Base-by-base conservation (phyloP, 2,329 filamentous ascomycete species). In the Seiridium cupressi region DNA sequence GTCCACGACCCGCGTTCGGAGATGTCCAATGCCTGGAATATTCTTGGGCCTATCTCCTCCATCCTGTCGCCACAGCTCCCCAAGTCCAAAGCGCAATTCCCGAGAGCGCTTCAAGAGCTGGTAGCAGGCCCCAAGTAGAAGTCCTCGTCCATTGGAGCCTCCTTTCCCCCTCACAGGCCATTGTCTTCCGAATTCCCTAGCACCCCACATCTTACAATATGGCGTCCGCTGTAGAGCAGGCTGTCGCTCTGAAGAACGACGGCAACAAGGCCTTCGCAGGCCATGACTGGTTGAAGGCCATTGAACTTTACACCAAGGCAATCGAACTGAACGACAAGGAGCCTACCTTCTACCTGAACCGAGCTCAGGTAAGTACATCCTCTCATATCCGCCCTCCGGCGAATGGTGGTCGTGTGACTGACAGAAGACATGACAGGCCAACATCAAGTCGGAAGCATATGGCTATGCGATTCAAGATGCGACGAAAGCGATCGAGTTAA, bases 391-490 rank as follows among this genome's bases (percentile, higher is more conserved):
- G 46, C 31, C 44, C 67, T 65, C 63, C 66, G 66, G 51, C 18
- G 44, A 32, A 51, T 71, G 71, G 18, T 26, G 18, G 70, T 79
- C 76, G 76, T 74, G 75, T 81, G 77, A 80, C 81, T 83, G 62
- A 84, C 72, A 54, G 36, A 47, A n/a, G 32, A 57, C 57, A 31
- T 34, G 59, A 26, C 70, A 97, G 92, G 92, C 92, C 65, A 85
- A 99, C 74, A 94, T 99, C 76, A 98, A 97, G 79, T 89, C 94
- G 44, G 95, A 99, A 76, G 88, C 94, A 26, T 98, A 93, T 73
- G 95, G 95, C 44, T 96, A 94, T 78, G 93, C 95, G 32, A 90
- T 98, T 68, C 83, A 88, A 57, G 95, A 99, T 77, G 92, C 94
- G 38, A 91, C 90, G 57, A 96, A 91, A 76, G 95, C 95, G 13